Conservation (phyloP, 192 early-diverging fungal genomes). For the Entomortierella beljakovae region DNA sequence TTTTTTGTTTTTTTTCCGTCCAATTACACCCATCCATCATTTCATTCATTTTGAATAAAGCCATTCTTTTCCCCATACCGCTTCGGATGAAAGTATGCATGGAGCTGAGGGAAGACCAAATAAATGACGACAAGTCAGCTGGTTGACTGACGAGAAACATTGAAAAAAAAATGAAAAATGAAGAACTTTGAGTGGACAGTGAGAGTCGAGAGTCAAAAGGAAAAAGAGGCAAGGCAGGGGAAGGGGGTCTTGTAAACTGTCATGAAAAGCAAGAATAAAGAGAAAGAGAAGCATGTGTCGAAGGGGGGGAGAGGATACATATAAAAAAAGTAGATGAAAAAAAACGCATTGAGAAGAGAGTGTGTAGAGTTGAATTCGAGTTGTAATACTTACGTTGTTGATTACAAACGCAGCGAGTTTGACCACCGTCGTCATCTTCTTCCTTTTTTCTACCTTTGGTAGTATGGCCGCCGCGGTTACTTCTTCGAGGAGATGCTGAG, state of each 20-base stretch:
- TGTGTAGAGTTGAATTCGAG: neutral
- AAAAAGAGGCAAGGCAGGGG: neutral
- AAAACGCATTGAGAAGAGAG: neutral
- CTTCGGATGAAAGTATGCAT: too few relatives aligned
- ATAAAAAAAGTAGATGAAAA: neutral
- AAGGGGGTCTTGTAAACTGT: too few relatives aligned
- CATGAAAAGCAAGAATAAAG: neutral
- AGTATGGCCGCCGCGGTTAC: conserved; percentile 34
- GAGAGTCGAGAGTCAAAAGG: neutral
- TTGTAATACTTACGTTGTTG: conserved; percentile 63
- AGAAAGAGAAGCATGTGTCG: neutral
- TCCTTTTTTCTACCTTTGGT: conserved; percentile 52
- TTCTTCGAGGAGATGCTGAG: conserved; percentile 42
- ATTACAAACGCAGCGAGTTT: conserved; percentile 65
- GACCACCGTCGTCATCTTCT: conserved; percentile 60
- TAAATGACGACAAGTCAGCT: too few relatives aligned
- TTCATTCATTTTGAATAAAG: too few relatives aligned
- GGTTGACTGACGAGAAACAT: too few relatives aligned
- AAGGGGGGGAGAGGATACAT: neutral
- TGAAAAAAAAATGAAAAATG: too few relatives aligned
- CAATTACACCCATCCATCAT: neutral
- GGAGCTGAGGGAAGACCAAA: neutral
- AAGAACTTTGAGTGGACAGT: too few relatives aligned
- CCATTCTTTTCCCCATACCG: too few relatives aligned
- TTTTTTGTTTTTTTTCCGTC: too few relatives aligned